Evolutionary conservation across 495 filamentous ascomycete genomes (phyloP), one percentile per base, ranked within the genome.

Genomic region (Lophiostoma macrostomum): DNA sequence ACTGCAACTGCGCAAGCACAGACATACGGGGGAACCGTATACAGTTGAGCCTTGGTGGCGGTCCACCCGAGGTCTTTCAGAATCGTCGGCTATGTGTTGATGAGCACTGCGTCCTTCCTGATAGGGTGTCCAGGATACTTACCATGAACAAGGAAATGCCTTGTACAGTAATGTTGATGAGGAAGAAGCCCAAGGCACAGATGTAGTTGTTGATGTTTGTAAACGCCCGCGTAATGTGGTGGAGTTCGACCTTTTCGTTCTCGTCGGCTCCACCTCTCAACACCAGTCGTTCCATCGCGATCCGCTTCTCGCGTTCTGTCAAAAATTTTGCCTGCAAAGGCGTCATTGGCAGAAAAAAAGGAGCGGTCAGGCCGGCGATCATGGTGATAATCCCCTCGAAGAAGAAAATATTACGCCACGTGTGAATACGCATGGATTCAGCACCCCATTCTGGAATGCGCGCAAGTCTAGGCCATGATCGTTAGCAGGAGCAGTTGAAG

Each of bases 1-100:
- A 95, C 83, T 11, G 87, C 83, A 45, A 94, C 86, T 5, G 54
- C 77, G 48, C 87, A 94, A 0, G 89, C 82, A 6, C 70, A 80
- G n/a, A 83, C 88, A 83, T 87, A 95, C 0, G 88, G 88, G 6
- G 90, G 86, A n/a, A 96, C 88, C 35, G 81, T 83, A 60, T 82
- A 82, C 23, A 95, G 73, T 58, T 95, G 90, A 1, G 90, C 90
- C 52, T 79, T 72, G 64, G 91, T 88, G 13, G 81, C 64, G 67
- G 56, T 61, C 54, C 51, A 65, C 18, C 63, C 63, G 12, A 65
- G 59, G 34, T 65, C 38, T 19, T 54, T 71, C 23, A 73, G 69
- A 14, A 59, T 50, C 10, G 56, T 49, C 19, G 30, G 43, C 40
- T 38, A 40, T 14, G 29, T 32, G 29, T 8, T 32, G n/a, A 32